Evolutionary conservation across 805 yeast genomes (phyloP), one percentile per base, ranked within the genome.

Genomic region (Wickerhamiella cacticola): DNA sequence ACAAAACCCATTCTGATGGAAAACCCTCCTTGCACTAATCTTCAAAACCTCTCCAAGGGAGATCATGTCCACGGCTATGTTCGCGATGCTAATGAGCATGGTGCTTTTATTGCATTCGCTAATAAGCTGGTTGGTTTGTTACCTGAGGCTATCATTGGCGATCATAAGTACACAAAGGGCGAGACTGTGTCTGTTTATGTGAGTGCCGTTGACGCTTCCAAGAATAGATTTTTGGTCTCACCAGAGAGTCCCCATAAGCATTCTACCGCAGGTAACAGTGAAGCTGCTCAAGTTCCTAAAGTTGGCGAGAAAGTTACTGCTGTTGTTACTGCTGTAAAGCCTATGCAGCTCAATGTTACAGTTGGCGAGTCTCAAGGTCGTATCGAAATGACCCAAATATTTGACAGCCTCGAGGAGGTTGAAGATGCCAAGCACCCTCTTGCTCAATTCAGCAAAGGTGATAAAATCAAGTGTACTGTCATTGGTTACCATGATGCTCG

Each of bases 361-460:
- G 68, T 87, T 41, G 87, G 92, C 46, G 92, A 81, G 51, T 79
- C 82, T 59, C 82, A 76, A 56, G 96, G 94, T 33, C 75, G 94
- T 60, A 65, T 88, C 50, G 94, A 85, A 56, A 69, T 80, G 15
- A 74, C 87, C 15, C 82, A 86, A 63, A 67, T 82, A 34, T 82
- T 75, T 63, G 78, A 75, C 46, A 55, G 62, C 0, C 63, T 68
- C 51, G 63, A 67, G 2, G 80, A 76, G 24, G 80, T 87, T 41
- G 64, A 69, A 46, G 78, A 84, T 58, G 62, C 63, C 18, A 70
- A 67, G 50, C 67, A 71, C 38, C 94, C 94, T 26, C 68, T 84
- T 39, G 59, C 72, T 1, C 64, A 68, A 34, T 83, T 79, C 68
- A 68, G 73, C 47, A 70, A 67, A 46, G 89, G 81, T 43, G 74